phyloP scores from a whole-genome alignment of 1,284 basidiomycete species.

The Leccinum holopus region DNA sequence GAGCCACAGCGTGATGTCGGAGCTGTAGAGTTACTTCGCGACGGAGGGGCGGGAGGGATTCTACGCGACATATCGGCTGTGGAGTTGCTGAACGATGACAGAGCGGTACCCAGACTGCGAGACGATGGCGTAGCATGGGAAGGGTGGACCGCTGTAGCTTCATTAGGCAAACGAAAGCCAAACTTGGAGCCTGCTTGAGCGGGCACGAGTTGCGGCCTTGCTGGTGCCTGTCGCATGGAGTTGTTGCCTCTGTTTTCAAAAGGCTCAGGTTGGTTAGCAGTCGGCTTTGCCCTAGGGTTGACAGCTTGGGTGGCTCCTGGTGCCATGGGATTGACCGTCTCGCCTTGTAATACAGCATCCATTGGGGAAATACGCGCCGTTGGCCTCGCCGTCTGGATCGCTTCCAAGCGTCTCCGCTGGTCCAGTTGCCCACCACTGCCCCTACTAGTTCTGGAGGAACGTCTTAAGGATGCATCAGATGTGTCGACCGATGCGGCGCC shows the following conservation, averaged over 20 bases:
- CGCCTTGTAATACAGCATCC: neutral
- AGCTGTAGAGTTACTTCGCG: neutral
- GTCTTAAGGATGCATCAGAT: neutral
- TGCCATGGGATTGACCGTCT: neutral
- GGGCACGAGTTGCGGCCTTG: neutral
- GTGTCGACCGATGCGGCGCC: neutral
- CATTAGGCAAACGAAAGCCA: neutral
- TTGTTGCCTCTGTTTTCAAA: neutral
- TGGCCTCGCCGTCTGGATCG: neutral
- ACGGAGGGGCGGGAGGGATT: neutral
- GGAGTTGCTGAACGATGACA: neutral
- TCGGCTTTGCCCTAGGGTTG: neutral
- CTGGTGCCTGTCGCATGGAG: neutral
- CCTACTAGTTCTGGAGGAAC: neutral
- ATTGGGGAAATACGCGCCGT: neutral
- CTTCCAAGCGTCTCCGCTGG: neutral
- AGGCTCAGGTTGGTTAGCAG: neutral
- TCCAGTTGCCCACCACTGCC: neutral
- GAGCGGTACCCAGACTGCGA: too few relatives aligned
- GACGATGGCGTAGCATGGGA: too few relatives aligned
- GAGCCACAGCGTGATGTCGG: neutral
- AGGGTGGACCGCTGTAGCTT: neutral
- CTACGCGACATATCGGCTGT: neutral
- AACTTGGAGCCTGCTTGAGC: neutral
- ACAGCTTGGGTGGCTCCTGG: neutral